Evolutionary conservation across 140 eudicot genomes (phyloP), one percentile per base, ranked within the genome.

Genomic region (Stevia rebaudiana): DNA sequence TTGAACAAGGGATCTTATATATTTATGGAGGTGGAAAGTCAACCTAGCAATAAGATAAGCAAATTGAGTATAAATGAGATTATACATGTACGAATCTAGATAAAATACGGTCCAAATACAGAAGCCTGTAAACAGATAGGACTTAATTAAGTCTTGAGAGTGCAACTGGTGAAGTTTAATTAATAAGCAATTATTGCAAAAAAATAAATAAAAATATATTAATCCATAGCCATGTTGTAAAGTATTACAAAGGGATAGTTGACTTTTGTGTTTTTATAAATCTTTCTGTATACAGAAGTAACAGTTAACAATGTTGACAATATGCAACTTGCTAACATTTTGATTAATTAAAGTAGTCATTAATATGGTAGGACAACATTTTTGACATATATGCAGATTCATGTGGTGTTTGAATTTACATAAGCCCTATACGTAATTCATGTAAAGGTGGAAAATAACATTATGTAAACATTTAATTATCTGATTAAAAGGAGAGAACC

Each of bases 21-120:
- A 75, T 41, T 75, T 68, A 75, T 75, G 63, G 16, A 66, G 33
- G 11, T 36, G 1, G 15, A 36, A 61, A 82, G 80, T 79, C 83
- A 78, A 82, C 80, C 56, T 13, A 61, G 37, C 17, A 46, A 68
- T 8, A 47, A 46, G 49, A 41, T 49, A 56, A 69, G 41, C 56
- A 55, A 65, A n/a, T n/a, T n/a, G n/a, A 53, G 21, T 63, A 33
- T 35, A 39, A 61, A 6, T 46, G 41, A 50, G 22, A 30, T 59
- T 41, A 67, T 60, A 51, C 13, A 25, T 6, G 19, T 49, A 72
- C 76, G 86, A 63, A 81, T 59, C 71, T 73, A 28, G 86, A 81
- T 69, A 22, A 33, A 28, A 55, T 76, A 37, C 11, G 19, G 46
- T 64, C 79, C 49, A 70, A 40, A 72, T 82, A 10, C 81, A 18